Base-by-base conservation (phyloP, 768 basidiomycete species). In the Amanita rimosa region DNA sequence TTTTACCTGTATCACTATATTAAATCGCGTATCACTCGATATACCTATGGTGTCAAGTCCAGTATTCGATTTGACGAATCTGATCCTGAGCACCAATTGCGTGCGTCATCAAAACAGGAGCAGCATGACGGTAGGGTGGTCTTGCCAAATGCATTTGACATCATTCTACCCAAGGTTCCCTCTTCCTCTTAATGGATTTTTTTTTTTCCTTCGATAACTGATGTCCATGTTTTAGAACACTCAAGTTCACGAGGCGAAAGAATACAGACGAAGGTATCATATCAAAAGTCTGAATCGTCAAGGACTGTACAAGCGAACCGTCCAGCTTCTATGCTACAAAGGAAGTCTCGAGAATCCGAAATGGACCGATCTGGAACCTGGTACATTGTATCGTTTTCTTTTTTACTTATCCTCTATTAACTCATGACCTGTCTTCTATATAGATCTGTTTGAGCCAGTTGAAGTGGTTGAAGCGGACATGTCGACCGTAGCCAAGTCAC, bases 1-100 rank as follows among this genome's bases (percentile, higher is more conserved):
- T 62, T 58, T 46, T 60, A 61, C 34, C 53, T 64, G 29, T 56
- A 62, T 39, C 62, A 60, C 37, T 58, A 51, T 19, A 59, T 64
- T 17, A 46, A 51, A 11, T 52, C 55, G 16, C 58, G 64, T 19
- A 58, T 64, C 16, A 55, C 64, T 11, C 55, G 52, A 24, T 58
- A 53, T 36, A 55, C 57, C 13, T 64, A 62, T 38, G 62, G 63
- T 5, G 47, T 55, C 14, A 47, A 51, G 40, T 62, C 57, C 48
- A 53, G 36, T 19, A 53, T 53, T 1, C 44, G 38, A 1, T 62
- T 52, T 48, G 44, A 60, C 46, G 40, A 44, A 31, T 52, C 24
- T 31, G 43, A 59, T 41, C 26, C 48, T 2, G 60, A 62, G 41
- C 62, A 65, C 35, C 53, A 34, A 7, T 10, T 44, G 3, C 53